Conservation (phyloP, 805 yeast species). For the Hanseniaspora valbyensis region DNA sequence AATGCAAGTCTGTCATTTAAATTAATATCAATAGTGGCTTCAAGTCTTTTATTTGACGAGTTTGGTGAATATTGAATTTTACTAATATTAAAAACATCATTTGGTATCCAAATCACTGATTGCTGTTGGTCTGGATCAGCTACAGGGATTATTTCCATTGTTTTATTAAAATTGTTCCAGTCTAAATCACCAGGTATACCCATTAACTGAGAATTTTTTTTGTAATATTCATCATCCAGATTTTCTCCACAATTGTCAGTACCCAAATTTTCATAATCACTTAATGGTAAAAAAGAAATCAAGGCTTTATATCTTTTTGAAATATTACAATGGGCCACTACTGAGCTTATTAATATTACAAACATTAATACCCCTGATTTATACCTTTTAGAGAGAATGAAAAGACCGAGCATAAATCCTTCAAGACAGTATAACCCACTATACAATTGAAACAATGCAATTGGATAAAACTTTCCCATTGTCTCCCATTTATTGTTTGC, state of each 20-base stretch:
- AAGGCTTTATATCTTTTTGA: constrained; percentile 33
- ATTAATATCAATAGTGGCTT: constrained; percentile 86
- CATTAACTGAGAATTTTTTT: no score
- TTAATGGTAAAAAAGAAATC: constrained; percentile 32
- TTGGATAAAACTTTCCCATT: constrained; percentile 58
- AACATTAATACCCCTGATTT: constrained; percentile 40
- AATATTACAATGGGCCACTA: constrained; percentile 46
- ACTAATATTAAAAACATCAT: constrained; percentile 32
- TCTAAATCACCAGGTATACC: constrained; percentile 2
- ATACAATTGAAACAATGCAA: constrained; percentile 64
- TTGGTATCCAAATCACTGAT: constrained; percentile 35
- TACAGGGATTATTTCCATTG: constrained; percentile 14
- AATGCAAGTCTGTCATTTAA: constrained; percentile 75
- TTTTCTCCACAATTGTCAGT: not conserved
- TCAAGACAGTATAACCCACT: constrained; percentile 76
- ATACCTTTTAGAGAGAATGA: constrained; percentile 47
- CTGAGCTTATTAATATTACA: constrained; percentile 40
- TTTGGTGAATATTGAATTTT: constrained; percentile 38
- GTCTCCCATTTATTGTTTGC: constrained; percentile 48
- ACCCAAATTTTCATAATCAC: constrained; percentile 2
- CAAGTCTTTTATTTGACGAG: constrained; percentile 40
- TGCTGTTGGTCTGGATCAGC: constrained; percentile 16
- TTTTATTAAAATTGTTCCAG: constrained; percentile 8
- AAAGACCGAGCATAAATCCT: constrained; percentile 63
- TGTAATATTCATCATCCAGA: no score